Percentiles rank a stretch among this genome's conserved stretches.
These are phyloP conservation scores for Mariannaea sp. DNA, from an alignment of 2,329 filamentous ascomycete genomes.

Conservation along the genomic window DNA sequence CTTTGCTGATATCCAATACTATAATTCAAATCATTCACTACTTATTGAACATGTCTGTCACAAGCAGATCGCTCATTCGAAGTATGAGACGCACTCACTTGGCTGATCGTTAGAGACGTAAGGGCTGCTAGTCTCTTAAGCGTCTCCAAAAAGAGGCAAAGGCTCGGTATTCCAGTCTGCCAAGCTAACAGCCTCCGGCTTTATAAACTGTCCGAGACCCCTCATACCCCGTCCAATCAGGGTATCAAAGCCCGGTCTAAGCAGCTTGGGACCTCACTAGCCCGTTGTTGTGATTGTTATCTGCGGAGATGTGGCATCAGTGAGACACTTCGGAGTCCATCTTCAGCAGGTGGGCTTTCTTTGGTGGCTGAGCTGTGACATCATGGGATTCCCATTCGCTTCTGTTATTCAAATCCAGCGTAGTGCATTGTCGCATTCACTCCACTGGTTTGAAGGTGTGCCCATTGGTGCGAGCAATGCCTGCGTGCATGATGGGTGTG, in stretches of 20 bases:
- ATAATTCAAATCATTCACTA: not conserved
- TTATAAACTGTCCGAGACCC: conserved; percentile 14
- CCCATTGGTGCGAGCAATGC: conserved; percentile 3
- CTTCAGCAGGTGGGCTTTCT: conserved; percentile 26
- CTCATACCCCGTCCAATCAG: conserved; percentile 23
- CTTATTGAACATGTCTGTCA: not conserved
- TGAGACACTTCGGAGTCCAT: conserved; percentile 14
- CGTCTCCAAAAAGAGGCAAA: conserved; percentile 10
- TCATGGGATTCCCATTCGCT: conserved; percentile 30
- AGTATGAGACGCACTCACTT: conserved; percentile 5
- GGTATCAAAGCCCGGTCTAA: conserved; percentile 24
- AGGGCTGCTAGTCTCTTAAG: conserved; percentile 9
- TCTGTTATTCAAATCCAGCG: conserved; percentile 21
- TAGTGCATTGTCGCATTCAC: conserved; percentile 11
- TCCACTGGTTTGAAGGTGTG: conserved; percentile 11
- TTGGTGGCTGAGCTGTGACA: conserved; percentile 31
- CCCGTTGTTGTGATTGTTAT: too few relatives aligned
- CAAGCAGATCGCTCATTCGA: too few relatives aligned
- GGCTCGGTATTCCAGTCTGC: conserved; percentile 32
- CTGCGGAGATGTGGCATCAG: too few relatives aligned
- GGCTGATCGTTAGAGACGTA: not conserved
- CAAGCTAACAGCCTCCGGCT: conserved; percentile 23
- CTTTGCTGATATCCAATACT: not conserved
- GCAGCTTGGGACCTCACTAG: conserved; percentile 18
- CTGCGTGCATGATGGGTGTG: conserved; percentile 5